Evolutionary conservation across 1,284 basidiomycete species (phyloP).

Genomic region (Trichosporon ovoides): DNA sequence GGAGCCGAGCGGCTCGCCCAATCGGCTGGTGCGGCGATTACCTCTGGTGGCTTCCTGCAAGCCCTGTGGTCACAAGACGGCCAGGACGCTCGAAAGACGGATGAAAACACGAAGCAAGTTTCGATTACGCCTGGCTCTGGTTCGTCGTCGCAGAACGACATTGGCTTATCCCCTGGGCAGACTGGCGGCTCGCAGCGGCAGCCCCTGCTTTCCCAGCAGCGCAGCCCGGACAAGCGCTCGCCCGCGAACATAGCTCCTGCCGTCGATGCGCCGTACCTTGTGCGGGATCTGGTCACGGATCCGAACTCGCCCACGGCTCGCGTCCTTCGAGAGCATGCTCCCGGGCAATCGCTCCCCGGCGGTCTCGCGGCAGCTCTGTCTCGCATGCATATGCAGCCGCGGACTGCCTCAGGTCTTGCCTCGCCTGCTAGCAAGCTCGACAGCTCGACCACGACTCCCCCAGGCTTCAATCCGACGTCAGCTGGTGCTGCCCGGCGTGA

Average conservation of each 20-base stretch:
- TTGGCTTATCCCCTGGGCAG: slow-evolving; percentile 28
- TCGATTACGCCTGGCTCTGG: neutral
- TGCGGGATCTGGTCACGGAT: slow-evolving; percentile 26
- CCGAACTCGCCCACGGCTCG: slow-evolving; percentile 36
- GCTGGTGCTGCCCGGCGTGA: slow-evolving; percentile 8
- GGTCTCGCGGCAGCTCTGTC: slow-evolving; percentile 46
- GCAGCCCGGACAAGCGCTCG: slow-evolving; percentile 21
- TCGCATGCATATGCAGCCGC: slow-evolving; percentile 42
- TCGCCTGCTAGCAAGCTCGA: neutral
- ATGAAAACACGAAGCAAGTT: neutral
- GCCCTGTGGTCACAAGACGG: slow-evolving; percentile 45
- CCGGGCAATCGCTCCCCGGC: slow-evolving; percentile 46
- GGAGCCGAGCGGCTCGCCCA: slow-evolving; percentile 40
- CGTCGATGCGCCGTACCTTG: slow-evolving; percentile 28
- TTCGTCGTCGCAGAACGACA: slow-evolving; percentile 12
- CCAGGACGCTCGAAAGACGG: slow-evolving; percentile 35
- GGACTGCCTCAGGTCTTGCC: slow-evolving; percentile 13
- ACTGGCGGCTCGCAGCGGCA: slow-evolving; percentile 17
- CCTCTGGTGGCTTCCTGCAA: slow-evolving; percentile 38
- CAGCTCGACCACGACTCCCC: slow-evolving; percentile 1
- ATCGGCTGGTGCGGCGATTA: slow-evolving; percentile 43
- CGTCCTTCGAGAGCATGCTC: slow-evolving; percentile 45
- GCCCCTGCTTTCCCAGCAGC: slow-evolving; percentile 36
- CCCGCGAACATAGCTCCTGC: slow-evolving; percentile 14
- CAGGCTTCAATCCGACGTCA: neutral